Evolutionary conservation across 129 eudicot species (phyloP), one percentile per base, ranked within the genome.

Genomic region (Tagetes patula): DNA sequence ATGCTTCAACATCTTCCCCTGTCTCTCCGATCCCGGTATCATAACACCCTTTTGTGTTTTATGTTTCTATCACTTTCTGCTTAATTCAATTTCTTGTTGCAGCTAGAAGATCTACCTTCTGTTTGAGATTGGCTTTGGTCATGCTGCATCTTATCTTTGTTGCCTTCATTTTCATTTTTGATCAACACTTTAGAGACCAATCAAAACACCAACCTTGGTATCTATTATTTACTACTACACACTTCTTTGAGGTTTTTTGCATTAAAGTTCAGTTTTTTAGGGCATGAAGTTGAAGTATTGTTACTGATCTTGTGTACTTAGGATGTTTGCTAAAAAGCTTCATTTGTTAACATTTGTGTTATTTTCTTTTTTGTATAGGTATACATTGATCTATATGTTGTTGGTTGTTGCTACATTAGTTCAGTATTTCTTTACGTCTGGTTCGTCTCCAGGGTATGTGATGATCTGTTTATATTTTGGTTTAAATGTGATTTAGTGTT

Each of bases 391-490:
- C 31, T 94, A 90, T 83, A 63, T 86, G 53, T 59, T 86, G 73
- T 71, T 94, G 83, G 84, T 90, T 80, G 82, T 83, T 59, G 91
- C 81, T 62, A 88, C 98, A 52, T 79, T 94, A 80, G 83, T 78
- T 49, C 98, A 94, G 78, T 94, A 90, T 66, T 90, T 94, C 70
- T 60, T 86, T 60, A 94, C 98, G 12, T 79, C 96, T 63, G 86
- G 91, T 73, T 84, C 98, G 66, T 94, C 98, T 78, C 97, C 98
- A 3, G 98, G 98, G 98, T 90, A 90, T 72, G 75, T 75, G 58
- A 69, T 78, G 59, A 20, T 62, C 3, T 5, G 42, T 60, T 65
- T 41, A 52, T 55, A 20, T 43, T 40, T 48, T 77, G 38, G 1
- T 27, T 68, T 67, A 34, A 11, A 63, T 1, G 48, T 43, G 8